Evolutionary conservation across 2,329 filamentous ascomycete species (phyloP).

Genomic region (Pseudocercospora cruenta): DNA sequence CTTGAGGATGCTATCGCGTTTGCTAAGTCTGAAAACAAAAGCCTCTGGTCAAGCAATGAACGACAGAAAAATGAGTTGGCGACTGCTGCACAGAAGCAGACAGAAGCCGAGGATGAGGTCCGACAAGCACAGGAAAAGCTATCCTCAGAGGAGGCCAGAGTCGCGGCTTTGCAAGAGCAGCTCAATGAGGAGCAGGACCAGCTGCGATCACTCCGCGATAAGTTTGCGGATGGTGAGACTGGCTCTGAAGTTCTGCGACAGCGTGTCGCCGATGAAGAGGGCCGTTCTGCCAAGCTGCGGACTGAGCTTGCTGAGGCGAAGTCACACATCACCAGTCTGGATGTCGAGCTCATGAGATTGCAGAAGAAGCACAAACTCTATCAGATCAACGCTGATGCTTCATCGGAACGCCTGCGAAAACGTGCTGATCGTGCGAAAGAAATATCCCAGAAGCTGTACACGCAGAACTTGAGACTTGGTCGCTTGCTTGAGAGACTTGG

Average conservation of each 20-base stretch:
- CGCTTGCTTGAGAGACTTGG: constrained; percentile 84
- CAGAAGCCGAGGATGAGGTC: constrained; percentile 43
- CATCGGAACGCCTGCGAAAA: constrained; percentile 65
- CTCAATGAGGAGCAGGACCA: constrained; percentile 70
- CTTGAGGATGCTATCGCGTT: constrained; percentile 52
- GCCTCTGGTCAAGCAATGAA: constrained; percentile 44
- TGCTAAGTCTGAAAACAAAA: constrained; percentile 52
- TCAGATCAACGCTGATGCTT: constrained; percentile 51
- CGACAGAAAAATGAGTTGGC: constrained; percentile 42
- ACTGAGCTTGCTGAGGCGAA: constrained; percentile 75
- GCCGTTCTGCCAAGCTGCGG: constrained; percentile 66
- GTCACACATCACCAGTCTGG: constrained; percentile 73
- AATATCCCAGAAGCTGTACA: constrained; percentile 78
- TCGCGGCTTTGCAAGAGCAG: constrained; percentile 53
- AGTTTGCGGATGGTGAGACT: constrained; percentile 80
- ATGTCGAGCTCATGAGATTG: constrained; percentile 72
- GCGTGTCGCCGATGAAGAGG: constrained; percentile 75
- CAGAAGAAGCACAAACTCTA: constrained; percentile 65
- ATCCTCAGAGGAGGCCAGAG: constrained; percentile 52
- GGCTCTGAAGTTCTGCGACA: constrained; percentile 78
- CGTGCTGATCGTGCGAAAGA: constrained; percentile 78
- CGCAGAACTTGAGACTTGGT: constrained; percentile 81
- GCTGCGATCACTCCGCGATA: constrained; percentile 67
- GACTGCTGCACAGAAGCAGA: constrained; percentile 36
- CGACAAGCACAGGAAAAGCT: constrained; percentile 48